Percentiles rank a stretch among this genome's conserved stretches.
These are phyloP conservation scores for Diaporthe humulicola DNA, from an alignment of 2,329 filamentous ascomycete species.

Conservation along the genomic window DNA sequence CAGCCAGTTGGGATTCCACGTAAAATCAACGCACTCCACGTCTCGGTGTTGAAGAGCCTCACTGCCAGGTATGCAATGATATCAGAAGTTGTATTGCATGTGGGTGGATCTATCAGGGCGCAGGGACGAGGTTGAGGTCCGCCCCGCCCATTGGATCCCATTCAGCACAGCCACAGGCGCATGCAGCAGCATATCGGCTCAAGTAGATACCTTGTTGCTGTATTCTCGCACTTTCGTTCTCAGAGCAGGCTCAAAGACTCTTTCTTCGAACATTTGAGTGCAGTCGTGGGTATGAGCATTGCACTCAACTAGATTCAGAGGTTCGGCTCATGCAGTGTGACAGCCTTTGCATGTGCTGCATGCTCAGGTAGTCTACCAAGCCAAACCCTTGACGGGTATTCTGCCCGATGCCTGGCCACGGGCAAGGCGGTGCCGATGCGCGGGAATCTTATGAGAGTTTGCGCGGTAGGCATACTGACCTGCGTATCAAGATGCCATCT, in stretches of 20 bases:
- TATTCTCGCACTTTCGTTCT: neutral
- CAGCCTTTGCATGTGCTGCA: slow-evolving; percentile 1
- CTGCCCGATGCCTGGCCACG: neutral
- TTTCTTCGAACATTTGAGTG: neutral
- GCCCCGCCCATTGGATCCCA: neutral
- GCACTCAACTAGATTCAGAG: neutral
- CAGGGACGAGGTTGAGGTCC: neutral
- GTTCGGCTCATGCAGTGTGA: slow-evolving; percentile 22
- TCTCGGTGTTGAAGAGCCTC: neutral
- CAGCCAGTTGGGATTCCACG: neutral
- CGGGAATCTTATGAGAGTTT: neutral
- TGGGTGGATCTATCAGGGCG: neutral
- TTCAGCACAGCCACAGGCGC: neutral
- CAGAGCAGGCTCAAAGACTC: neutral
- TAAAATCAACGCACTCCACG: neutral
- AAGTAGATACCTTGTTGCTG: neutral
- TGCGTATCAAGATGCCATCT: neutral
- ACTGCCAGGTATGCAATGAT: neutral
- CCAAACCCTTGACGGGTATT: neutral
- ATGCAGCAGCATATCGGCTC: neutral
- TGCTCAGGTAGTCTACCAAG: neutral
- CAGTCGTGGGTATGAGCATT: neutral
- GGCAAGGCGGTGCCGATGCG: neutral
- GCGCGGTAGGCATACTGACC: neutral
- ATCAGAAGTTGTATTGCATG: neutral